These are phyloP conservation scores for Myrmaecium sp. DNA, from an alignment of 2,329 filamentous ascomycete genomes.

Conservation along the genomic window DNA sequence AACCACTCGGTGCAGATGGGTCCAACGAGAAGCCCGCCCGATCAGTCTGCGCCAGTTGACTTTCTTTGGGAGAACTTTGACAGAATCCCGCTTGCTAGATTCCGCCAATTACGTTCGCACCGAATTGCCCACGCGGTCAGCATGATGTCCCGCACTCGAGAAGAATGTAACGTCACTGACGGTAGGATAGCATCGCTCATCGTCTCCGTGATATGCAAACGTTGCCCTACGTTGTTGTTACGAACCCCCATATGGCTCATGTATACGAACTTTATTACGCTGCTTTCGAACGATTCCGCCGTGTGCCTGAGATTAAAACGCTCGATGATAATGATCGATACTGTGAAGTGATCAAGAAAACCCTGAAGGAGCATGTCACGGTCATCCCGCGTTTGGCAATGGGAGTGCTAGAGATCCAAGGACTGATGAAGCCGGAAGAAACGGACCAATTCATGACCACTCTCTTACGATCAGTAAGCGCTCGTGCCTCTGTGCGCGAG, in stretches of 20 bases:
- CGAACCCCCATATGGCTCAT: conserved; percentile 83
- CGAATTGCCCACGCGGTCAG: conserved; percentile 70
- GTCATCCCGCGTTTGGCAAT: conserved; percentile 91
- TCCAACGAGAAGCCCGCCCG: conserved; percentile 78
- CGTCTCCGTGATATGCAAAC: conserved; percentile 95
- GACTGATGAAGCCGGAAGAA: conserved; percentile 60
- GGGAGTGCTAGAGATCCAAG: conserved; percentile 81
- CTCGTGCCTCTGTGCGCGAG: background rate
- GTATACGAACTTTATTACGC: conserved; percentile 95
- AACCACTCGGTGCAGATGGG: conserved; percentile 48
- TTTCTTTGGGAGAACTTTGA: conserved; percentile 88
- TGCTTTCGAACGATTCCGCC: conserved; percentile 84
- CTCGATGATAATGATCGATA: conserved; percentile 80
- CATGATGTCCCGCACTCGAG: background rate
- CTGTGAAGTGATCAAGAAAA: conserved; percentile 64
- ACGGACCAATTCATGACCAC: conserved; percentile 94
- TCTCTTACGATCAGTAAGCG: conserved; percentile 63
- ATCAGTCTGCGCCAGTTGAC: conserved; percentile 93
- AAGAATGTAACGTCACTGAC: background rate
- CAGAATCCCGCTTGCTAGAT: conserved; percentile 73
- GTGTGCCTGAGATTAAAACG: conserved; percentile 65
- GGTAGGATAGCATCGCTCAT: conserved; percentile 55
- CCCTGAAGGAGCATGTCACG: conserved; percentile 71
- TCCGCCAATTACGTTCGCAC: conserved; percentile 96
- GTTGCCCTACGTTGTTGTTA: conserved; percentile 85